phyloP scores from a whole-genome alignment of 768 basidiomycete genomes.

The Russula ochroleuca region DNA sequence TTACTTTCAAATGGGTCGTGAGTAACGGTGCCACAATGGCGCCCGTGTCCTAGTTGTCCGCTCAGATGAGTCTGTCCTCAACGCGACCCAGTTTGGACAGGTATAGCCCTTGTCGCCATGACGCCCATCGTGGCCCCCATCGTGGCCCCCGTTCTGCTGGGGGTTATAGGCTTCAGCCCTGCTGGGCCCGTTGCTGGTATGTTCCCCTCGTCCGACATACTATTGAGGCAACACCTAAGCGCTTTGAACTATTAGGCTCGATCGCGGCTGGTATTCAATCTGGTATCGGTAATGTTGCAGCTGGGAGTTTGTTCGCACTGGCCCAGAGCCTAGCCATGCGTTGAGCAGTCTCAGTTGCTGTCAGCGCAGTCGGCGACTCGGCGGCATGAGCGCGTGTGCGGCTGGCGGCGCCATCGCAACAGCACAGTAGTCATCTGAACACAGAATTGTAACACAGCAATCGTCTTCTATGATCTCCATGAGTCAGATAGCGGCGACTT shows the following conservation, averaged over 20 bases:
- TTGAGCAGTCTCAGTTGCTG: neutral
- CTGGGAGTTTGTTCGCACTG: slow-evolving; percentile 12
- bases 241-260: slow-evolving; percentile 5
- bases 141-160: neutral
- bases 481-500: neutral
- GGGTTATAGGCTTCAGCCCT: neutral
- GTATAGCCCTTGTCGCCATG: neutral
- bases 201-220: neutral
- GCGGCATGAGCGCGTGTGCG: neutral
- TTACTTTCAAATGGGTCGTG: neutral
- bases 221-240: neutral
- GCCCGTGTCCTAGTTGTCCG: neutral
- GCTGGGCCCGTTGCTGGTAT: neutral
- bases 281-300: slow-evolving; percentile 18
- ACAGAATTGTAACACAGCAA: neutral
- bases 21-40: neutral
- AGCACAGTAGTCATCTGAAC: neutral
- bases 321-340: slow-evolving; percentile 21
- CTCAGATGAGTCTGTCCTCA: neutral
- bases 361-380: neutral
- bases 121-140: slow-evolving; percentile 3
- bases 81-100: neutral
- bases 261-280: slow-evolving; percentile 13
- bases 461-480: neutral
- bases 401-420: neutral